Evolutionary conservation across 805 yeast genomes (phyloP), one percentile per base, ranked within the genome.

Genomic region (Barnettozyma siamensis): DNA sequence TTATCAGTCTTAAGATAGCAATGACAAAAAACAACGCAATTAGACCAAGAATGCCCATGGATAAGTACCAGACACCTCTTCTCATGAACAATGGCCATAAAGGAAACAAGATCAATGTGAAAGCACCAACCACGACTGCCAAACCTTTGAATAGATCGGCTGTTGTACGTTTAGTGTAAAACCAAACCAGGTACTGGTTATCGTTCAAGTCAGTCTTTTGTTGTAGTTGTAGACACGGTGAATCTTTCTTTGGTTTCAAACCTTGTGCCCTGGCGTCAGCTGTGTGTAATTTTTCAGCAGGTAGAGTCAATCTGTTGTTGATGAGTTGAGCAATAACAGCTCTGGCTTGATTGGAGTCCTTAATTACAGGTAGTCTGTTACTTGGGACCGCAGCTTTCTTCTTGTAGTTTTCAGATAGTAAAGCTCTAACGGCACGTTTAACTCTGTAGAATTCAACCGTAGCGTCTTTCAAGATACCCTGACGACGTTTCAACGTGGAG

Each of bases 51-150:
- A 80, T 65, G 7, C 76, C 83, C 71, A 91, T 76, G 27, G 96
- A 84, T 40, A 88, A 59, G 60, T 88, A 93, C 85, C 95, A 93
- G 26, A 87, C 96, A 33, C 93, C 94, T 41, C 73, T 72, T 60
- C 95, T 81, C 93, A 93, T 80, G 63, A 82, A 78, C 29, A 69
- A 57, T 21, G 99, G 99, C 99, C 99, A 93, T 55, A 93, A 72
- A 48, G 98, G 99, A 80, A 88, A 93, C 18, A 76, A 82, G 7
- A 74, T 76, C 17, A 91, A 64, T 21, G 83, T 80, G 49, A 84
- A 70, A 3, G 80, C 72, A 7, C 86, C 82, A 52, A 79, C 79
- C 33, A 78, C 59, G 35, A 77, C 58, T 29, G 66, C 70, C 10
- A 62, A 38, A 12, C 64, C 67, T 35, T 57, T 57, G 38, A 63